phyloP scores from a whole-genome alignment of 495 filamentous ascomycete species.

The Xylaria cubensis region DNA sequence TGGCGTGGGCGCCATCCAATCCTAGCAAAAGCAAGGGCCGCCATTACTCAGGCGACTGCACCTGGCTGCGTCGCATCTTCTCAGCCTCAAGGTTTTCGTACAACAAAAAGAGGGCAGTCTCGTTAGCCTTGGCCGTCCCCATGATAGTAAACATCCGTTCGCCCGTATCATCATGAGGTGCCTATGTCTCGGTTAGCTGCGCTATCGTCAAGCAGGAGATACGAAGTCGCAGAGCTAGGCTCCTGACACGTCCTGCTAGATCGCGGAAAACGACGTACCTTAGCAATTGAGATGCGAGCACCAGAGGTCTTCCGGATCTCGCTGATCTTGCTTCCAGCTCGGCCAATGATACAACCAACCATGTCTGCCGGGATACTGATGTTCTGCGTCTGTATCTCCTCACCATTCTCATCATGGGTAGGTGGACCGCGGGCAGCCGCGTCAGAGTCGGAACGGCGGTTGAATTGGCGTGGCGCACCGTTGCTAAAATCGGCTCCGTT shows the following conservation, averaged over 20 bases:
- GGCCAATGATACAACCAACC: slow-evolving; percentile 99
- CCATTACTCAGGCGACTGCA: slow-evolving; percentile 69
- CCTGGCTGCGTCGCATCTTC: slow-evolving; percentile 92
- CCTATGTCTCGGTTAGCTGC: slow-evolving; percentile 47
- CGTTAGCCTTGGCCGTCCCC: slow-evolving; percentile 87
- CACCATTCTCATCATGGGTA: slow-evolving; percentile 90
- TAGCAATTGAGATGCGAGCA: slow-evolving; percentile 96
- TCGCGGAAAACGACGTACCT: slow-evolving; percentile 53
- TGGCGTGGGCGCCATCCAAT: slow-evolving; percentile 31
- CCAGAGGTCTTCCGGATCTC: slow-evolving; percentile 97
- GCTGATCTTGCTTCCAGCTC: slow-evolving; percentile 92
- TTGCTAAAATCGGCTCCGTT: slow-evolving; percentile 96
- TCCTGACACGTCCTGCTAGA: neutral
- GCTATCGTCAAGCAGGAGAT: neutral
- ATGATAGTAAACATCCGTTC: slow-evolving; percentile 99
- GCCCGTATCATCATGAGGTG: slow-evolving; percentile 94
- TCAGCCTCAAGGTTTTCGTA: slow-evolving; percentile 99
- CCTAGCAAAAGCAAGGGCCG: slow-evolving; percentile 16
- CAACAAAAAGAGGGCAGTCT: slow-evolving; percentile 92
- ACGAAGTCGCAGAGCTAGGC: neutral
- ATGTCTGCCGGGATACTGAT: slow-evolving; percentile 99
- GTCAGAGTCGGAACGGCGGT: slow-evolving; percentile 84
- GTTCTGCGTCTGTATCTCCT: slow-evolving; percentile 98
- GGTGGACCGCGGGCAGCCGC: slow-evolving; percentile 73
- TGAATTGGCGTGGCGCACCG: slow-evolving; percentile 49